Conservation (phyloP, 495 filamentous ascomycete genomes). For the Clavariopsis aquatica region DNA sequence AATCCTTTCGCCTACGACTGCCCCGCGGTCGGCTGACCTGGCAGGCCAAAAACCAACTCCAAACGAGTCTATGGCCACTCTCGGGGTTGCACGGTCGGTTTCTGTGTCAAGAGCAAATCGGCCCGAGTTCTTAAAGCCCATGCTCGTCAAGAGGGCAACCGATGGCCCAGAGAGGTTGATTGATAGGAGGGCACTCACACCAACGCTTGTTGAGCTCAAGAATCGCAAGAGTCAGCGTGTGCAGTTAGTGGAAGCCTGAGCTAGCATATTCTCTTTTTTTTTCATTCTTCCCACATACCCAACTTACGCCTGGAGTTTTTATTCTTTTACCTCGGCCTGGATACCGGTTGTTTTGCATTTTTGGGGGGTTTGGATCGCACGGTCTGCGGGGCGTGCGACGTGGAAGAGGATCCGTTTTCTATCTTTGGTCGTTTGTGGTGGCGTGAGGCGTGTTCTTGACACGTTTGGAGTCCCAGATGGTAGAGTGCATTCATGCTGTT, state of each 20-base stretch:
- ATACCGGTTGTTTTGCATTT: not conserved
- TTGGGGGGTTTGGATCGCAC: not conserved
- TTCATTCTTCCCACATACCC: not conserved
- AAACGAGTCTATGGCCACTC: slow-evolving; percentile 9
- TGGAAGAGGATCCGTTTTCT: not conserved
- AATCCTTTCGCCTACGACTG: slow-evolving; percentile 2
- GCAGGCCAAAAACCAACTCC: not conserved
- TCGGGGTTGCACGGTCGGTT: slow-evolving; percentile 32
- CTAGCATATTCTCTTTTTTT: not conserved
- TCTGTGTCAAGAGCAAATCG: slow-evolving; percentile 29
- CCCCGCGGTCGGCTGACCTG: slow-evolving; percentile 20
- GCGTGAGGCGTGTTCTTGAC: slow-evolving; percentile 11
- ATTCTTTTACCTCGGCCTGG: not conserved
- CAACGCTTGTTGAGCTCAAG: slow-evolving; percentile 36
- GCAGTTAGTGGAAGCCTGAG: slow-evolving; percentile 34
- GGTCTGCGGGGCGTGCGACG: not conserved
- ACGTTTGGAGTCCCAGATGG: slow-evolving; percentile 26
- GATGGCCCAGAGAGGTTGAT: slow-evolving; percentile 25
- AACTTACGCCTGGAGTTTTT: slow-evolving; percentile 7
- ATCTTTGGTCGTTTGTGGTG: not conserved
- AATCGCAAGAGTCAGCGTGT: slow-evolving; percentile 38
- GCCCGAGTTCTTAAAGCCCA: slow-evolving; percentile 24
- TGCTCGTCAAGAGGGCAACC: slow-evolving; percentile 1
- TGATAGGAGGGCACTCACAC: slow-evolving; percentile 33
- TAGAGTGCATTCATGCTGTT: not conserved